Base-by-base conservation (phyloP, 2,329 filamentous ascomycete species). In the Rachicladosporium sp. region DNA sequence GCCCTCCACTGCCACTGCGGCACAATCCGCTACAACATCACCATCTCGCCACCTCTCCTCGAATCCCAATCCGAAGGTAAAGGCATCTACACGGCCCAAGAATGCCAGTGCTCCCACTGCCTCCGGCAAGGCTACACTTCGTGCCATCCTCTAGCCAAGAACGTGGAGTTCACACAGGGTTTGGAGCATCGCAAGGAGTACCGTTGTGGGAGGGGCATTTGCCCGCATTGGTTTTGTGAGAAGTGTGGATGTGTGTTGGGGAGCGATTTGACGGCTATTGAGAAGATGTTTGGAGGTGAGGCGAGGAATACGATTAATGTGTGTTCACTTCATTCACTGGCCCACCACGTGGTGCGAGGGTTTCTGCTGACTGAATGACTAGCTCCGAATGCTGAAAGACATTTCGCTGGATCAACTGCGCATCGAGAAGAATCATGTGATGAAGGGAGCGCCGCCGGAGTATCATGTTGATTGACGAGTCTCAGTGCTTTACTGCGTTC, bases 1-100 rank as follows among this genome's bases (percentile, higher is more conserved):
- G 23, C 41, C 15, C 43, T 53, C 5, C 47, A 54, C 45, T 56
- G 53, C 46, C 53, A 56, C 45, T 56, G 53, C 45, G 50, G 46
- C 31, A 42, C 52, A 10, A 46, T 56, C 10, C 47, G 47, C 40
- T 53, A 40, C 35, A 44, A 29, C 21, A 48, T 51, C 19, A 52
- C 21, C 1, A 36, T 55, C 29, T 54, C 51, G 10, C 53, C 53
- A 27, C 53, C 52, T 4, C 46, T 55, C 3, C 47, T 46, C 36
- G 35, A 42, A 12, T 33, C 44, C 6, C 10, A 44, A 21, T 27
- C 46, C 4, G 10, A 42, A 37, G 46, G 40, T 10, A 41, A 46
- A 43, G 46, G 40, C 1, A 33, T 46, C 9, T 55, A 49, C 33
- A 36, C 40, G 8, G 50, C 46, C 0, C 35, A 39, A 35, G 44